phyloP scores from a whole-genome alignment of 2,329 filamentous ascomycete genomes.

The Colletotrichum noveboracense region DNA sequence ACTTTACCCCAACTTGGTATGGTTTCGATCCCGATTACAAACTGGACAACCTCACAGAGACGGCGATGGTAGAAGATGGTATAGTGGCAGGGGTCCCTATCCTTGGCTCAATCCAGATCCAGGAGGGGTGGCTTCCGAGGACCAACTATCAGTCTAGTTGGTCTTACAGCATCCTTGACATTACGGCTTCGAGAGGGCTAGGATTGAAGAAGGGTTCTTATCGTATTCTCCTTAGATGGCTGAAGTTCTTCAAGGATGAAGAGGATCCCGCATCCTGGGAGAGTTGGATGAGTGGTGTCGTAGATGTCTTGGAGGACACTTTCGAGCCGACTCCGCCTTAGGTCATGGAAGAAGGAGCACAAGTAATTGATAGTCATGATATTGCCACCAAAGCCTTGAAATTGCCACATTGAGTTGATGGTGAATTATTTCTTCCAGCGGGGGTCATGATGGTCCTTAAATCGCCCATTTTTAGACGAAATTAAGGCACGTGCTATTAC shows the following conservation, averaged over 20 bases:
- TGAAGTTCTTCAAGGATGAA: conserved; percentile 11
- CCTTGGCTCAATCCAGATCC: neutral
- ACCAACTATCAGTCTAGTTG: neutral
- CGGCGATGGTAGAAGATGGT: neutral
- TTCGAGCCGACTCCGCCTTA: neutral
- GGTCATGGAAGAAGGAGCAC: neutral
- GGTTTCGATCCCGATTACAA: neutral
- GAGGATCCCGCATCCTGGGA: conserved; percentile 11
- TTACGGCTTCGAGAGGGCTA: neutral
- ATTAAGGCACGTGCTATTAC: neutral
- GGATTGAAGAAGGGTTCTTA: conserved; percentile 22
- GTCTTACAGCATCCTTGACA: conserved; percentile 6
- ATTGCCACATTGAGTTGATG: neutral
- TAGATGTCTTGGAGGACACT: conserved; percentile 2
- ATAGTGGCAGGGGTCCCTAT: neutral
- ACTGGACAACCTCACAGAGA: conserved; percentile 2
- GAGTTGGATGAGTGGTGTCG: conserved; percentile 10
- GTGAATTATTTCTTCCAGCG: neutral
- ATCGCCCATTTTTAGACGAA: neutral
- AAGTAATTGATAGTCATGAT: neutral
- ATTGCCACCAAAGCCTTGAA: fast-evolving
- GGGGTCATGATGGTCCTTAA: neutral
- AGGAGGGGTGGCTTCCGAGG: neutral
- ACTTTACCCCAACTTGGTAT: conserved; percentile 6
- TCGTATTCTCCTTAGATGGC: conserved; percentile 25